Evolutionary conservation across 805 yeast genomes (phyloP).

Genomic region (Wickerhamomyces chaumierensis): DNA sequence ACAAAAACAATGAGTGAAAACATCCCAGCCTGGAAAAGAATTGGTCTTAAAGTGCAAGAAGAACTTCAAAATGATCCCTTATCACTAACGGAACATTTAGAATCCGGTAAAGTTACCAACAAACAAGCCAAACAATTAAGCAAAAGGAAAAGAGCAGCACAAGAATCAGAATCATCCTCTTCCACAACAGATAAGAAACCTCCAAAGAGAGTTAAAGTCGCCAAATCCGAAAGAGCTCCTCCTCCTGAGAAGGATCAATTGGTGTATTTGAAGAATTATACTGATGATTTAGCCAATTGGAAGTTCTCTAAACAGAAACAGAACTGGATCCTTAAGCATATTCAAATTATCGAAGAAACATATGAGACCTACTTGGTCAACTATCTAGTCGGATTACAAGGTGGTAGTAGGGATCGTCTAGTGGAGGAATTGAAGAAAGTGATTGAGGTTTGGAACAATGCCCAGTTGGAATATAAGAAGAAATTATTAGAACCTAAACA

Average conservation of each 20-base stretch:
- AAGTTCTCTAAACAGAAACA: conserved; percentile 82
- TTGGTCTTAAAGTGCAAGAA: conserved; percentile 55
- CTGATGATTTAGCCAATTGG: conserved; percentile 51
- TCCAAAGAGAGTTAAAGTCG: conserved; percentile 59
- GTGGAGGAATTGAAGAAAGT: conserved; percentile 35
- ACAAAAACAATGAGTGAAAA: conserved; percentile 12
- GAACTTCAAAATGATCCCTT: conserved; percentile 34
- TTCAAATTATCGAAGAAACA: conserved; percentile 36
- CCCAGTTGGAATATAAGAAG: conserved; percentile 6
- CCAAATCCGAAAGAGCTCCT: conserved; percentile 54
- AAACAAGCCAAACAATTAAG: conserved; percentile 32
- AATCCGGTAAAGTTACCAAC: conserved; percentile 27
- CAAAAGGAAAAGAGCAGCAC: conserved; percentile 11
- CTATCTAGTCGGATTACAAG: conserved; percentile 55
- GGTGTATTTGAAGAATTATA: conserved; percentile 47
- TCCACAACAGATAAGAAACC: conserved; percentile 36
- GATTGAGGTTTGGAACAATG: conserved; percentile 45
- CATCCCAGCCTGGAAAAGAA: conserved; percentile 78
- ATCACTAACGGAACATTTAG: conserved; percentile 32
- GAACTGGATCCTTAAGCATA: conserved; percentile 68
- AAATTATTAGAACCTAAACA: neutral
- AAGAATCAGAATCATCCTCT: too few species aligned
- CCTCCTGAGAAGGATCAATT: conserved; percentile 75
- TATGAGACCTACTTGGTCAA: conserved; percentile 39
- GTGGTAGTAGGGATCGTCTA: conserved; percentile 54